Evolutionary conservation across 441 rosid genomes (phyloP), one percentile per base, ranked within the genome.

Genomic region (Gossypium davidsonii): DNA sequence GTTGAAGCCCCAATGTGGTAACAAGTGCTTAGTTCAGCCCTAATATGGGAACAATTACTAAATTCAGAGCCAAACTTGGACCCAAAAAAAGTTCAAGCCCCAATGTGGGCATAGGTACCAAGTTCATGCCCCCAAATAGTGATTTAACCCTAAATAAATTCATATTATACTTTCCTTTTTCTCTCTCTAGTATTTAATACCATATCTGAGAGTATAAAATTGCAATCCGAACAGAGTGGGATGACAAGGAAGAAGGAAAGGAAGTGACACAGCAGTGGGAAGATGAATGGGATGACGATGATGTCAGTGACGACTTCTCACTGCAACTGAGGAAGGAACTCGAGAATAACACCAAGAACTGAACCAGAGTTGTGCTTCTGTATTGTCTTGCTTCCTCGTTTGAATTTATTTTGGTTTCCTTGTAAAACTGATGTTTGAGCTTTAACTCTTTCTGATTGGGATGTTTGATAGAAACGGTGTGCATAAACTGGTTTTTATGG

Each of bases 271-370:
- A 90, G 76, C 97, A 94, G 72, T 94, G 98, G 97, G 97, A 90
- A 78, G 98, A 94, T 67, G 98, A 92, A 37, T 94, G 97, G 98
- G 98, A 94, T 74, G 98, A 94, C 79, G 97, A 90, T 66, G 97
- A 94, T 77, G 97, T 90, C 67, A 92, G 71, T 55, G 94, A 94
- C 52, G 95, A 94, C 72, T 94, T 94, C 89, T 94, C 98, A 0
- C 82, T 80, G 77, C 97, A 94, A 85, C 79, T 89, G 72, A 87
- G 87, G 85, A 90, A 71, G 83, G 96, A 94, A 65, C 81, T 94
- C 48, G 96, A 89, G 78, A 86, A 60, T 70, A 81, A 74, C 76
- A 63, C 67, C 8, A 89, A 90, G 79, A 83, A 79, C 71, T 90
- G 77, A 85, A 28, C 44, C 74, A 53, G 57, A 71, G 28, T 62